Conservation (phyloP, 345 rosid genomes). For the Orychophragmus violaceus region DNA sequence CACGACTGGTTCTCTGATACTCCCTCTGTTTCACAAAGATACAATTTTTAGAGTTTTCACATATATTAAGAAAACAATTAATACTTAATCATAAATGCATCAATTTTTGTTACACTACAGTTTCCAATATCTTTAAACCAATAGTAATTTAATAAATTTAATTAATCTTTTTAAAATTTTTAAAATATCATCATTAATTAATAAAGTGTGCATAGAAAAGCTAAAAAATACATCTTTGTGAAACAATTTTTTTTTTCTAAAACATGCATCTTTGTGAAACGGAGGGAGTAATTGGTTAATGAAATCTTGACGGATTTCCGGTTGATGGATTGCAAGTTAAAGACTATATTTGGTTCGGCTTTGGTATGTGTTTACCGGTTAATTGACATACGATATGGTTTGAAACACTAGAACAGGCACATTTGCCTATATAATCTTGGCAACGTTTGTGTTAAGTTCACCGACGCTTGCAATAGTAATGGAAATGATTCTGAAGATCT, state of each 20-base stretch:
- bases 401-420: background rate
- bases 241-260: too few species aligned
- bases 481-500: conserved; percentile 8
- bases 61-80: too few species aligned
- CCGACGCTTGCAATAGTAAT: background rate
- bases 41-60: too few species aligned
- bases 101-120: too few species aligned
- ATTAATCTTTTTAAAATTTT: too few species aligned
- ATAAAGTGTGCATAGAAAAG: too few species aligned
- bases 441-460: background rate
- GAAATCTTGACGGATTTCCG: background rate
- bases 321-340: background rate
- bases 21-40: background rate
- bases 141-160: too few species aligned
- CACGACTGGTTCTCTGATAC: background rate
- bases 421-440: background rate
- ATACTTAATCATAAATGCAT: too few species aligned
- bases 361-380: background rate
- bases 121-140: too few species aligned
- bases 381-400: background rate
- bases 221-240: too few species aligned
- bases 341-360: background rate
- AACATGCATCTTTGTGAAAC: too few species aligned
- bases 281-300: background rate
- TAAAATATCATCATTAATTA: too few species aligned